These are phyloP conservation scores for Magnusiomyces sp. DNA, from an alignment of 1,139 yeast species.

Conservation along the genomic window DNA sequence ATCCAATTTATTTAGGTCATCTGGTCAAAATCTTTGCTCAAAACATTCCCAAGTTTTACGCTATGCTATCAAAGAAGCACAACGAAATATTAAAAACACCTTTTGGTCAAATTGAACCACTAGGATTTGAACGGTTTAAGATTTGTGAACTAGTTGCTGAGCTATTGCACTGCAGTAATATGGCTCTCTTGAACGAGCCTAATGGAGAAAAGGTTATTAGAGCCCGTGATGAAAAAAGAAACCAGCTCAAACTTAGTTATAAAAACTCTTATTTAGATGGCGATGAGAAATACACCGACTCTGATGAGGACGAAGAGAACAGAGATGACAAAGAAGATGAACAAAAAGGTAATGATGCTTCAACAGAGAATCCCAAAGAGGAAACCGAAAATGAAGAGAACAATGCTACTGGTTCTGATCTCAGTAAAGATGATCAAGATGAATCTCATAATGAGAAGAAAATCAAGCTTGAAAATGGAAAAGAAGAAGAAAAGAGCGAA, in stretches of 20 bases:
- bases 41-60: conserved; percentile 62
- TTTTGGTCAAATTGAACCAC: conserved; percentile 70
- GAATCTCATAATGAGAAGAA: conserved; percentile 2
- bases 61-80: conserved; percentile 38
- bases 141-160: conserved; percentile 94
- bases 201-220: conserved; percentile 71
- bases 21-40: conserved; percentile 72
- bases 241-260: conserved; percentile 30
- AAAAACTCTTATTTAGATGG: conserved; percentile 10
- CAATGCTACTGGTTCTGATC: neutral
- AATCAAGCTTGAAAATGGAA: conserved; percentile 1
- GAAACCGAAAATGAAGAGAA: neutral
- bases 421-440: conserved; percentile 1
- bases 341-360: neutral
- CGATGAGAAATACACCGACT: conserved; percentile 18
- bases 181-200: conserved; percentile 84
- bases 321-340: conserved; percentile 12
- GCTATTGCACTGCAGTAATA: conserved; percentile 88
- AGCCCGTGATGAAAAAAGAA: conserved; percentile 67
- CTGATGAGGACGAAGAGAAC: conserved; percentile 13
- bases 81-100: conserved; percentile 50
- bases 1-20: conserved; percentile 88
- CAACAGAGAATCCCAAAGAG: neutral
- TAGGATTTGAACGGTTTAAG: conserved; percentile 92
- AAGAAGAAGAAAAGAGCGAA: conserved; percentile 1